phyloP scores from a whole-genome alignment of 2,329 filamentous ascomycete species.

The Acephala macrosclerotiorum region DNA sequence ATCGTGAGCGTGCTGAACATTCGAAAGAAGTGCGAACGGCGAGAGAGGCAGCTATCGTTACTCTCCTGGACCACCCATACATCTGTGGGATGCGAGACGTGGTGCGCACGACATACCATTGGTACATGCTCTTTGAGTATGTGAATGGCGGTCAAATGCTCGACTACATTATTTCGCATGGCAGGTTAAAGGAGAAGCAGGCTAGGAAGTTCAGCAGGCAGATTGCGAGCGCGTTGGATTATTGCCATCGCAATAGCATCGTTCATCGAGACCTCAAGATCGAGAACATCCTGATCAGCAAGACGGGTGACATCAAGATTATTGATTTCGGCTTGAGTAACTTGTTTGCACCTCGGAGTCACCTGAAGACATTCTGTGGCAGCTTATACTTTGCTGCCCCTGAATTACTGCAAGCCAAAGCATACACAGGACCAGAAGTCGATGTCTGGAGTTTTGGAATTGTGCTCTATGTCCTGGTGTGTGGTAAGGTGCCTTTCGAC shows the following conservation, averaged over 20 bases:
- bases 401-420: conserved; percentile 89
- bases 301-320: conserved; percentile 98
- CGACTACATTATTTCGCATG: conserved; percentile 99
- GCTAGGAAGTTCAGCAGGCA: conserved; percentile 97
- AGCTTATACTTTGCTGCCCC: conserved; percentile 98
- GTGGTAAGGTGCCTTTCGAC: conserved; percentile 97
- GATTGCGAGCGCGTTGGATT: conserved; percentile 95
- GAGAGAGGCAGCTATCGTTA: conserved; percentile 95
- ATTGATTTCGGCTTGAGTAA: conserved; percentile 99
- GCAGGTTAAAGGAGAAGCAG: conserved; percentile 96
- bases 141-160: conserved; percentile 99
- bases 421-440: conserved; percentile 95
- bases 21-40: conserved; percentile 97
- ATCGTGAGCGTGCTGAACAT: conserved; percentile 90
- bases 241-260: conserved; percentile 97
- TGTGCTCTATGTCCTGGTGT: conserved; percentile 95
- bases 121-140: conserved; percentile 99
- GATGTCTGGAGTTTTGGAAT: conserved; percentile 99
- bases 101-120: conserved; percentile 94
- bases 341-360: conserved; percentile 83
- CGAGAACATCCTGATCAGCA: conserved; percentile 98
- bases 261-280: conserved; percentile 98
- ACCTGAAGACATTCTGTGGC: conserved; percentile 96
- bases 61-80: conserved; percentile 90
- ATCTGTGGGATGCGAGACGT: conserved; percentile 97